Percentiles rank a stretch among this genome's conserved stretches.
Conservation (phyloP, 495 filamentous ascomycete genomes). For the Aspergillus homomorphus region DNA sequence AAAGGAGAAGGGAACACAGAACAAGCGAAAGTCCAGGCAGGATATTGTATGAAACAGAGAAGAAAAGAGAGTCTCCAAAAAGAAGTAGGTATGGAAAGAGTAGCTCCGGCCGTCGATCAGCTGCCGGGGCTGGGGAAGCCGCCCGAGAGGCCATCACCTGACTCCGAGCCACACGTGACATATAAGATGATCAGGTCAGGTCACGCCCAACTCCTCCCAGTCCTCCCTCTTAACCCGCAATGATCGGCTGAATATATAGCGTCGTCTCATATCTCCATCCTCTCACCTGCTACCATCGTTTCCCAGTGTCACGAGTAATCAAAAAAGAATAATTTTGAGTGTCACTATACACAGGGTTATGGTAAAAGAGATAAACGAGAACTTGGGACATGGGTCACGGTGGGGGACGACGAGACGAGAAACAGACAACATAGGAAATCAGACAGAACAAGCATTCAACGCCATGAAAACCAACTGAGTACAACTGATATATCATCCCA, state of each 20-base stretch:
- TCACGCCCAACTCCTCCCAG: too few species aligned
- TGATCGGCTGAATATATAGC: background rate
- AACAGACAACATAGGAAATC: constrained; percentile 3
- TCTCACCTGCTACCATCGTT: background rate
- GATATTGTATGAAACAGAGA: background rate
- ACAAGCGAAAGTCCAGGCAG: background rate
- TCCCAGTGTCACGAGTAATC: background rate
- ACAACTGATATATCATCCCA: constrained; percentile 12
- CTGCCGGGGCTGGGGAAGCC: background rate
- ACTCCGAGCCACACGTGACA: background rate
- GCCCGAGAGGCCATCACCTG: background rate
- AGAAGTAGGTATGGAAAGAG: background rate
- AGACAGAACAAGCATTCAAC: constrained; percentile 18
- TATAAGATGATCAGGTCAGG: background rate
- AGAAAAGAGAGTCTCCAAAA: background rate
- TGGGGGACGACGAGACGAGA: constrained; percentile 7
- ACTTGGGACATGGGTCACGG: background rate
- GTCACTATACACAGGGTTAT: constrained; percentile 31
- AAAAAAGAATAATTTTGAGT: constrained; percentile 11
- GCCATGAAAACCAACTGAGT: constrained; percentile 24
- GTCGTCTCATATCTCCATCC: background rate
- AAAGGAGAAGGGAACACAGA: background rate
- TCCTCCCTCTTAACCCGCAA: background rate
- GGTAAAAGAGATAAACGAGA: constrained; percentile 2
- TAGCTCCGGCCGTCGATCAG: background rate